Percentiles rank a stretch among this genome's conserved stretches.
phyloP scores from a whole-genome alignment of 202 grass and related monocot genomes.

The Eragrostis tef region DNA sequence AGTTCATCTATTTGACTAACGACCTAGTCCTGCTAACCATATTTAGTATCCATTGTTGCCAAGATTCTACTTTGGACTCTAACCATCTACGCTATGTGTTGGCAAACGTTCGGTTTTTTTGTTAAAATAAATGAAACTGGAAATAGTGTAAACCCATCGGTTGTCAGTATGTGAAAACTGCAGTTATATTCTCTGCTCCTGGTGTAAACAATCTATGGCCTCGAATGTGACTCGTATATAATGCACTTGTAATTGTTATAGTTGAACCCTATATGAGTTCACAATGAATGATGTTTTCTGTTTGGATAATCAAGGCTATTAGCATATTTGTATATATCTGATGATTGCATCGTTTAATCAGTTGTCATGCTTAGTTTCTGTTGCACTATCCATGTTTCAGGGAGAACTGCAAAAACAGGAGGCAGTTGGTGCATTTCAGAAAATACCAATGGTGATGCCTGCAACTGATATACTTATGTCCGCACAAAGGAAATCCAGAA shows the following conservation, averaged over 20 bases:
- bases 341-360: background rate
- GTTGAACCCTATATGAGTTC: background rate
- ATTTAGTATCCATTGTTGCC: background rate
- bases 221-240: background rate
- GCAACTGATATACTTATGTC: constrained; percentile 83
- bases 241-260: too few species aligned
- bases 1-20: background rate
- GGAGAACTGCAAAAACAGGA: constrained; percentile 55
- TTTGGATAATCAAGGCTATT: background rate
- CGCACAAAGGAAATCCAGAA: constrained; percentile 94
- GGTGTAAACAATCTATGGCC: background rate
- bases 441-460: constrained; percentile 97
- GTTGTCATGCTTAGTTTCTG: background rate
- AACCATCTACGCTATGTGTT: background rate
- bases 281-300: background rate
- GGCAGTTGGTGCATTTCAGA: constrained; percentile 89
- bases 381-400: constrained; percentile 47
- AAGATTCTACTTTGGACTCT: background rate
- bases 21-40: background rate
- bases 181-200: background rate
- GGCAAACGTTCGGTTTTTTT: background rate
- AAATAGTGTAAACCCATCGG: background rate
- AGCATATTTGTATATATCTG: constrained; percentile 14
- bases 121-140: background rate
- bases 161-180: background rate